These are phyloP conservation scores for Rhizopogon rudus DNA, from an alignment of 768 basidiomycete genomes.

Conservation along the genomic window DNA sequence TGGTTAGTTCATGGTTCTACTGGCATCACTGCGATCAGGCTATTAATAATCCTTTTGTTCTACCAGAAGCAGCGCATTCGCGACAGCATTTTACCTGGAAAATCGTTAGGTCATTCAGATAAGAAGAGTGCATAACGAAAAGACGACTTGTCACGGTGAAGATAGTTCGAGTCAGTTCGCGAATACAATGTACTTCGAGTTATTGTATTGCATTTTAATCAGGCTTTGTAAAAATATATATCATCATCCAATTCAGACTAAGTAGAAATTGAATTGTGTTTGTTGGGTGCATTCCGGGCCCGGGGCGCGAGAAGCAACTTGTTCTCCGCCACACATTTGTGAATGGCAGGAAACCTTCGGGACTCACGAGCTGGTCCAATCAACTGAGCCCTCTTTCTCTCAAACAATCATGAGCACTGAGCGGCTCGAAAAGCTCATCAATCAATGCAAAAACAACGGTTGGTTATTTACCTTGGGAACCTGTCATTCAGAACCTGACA, in stretches of 20 bases:
- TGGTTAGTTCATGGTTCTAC: slow-evolving; percentile 44
- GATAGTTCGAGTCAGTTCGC: not conserved
- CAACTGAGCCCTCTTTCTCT: slow-evolving; percentile 7
- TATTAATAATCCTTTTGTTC: slow-evolving; percentile 4
- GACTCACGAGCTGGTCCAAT: slow-evolving; percentile 11
- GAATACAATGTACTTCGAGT: not conserved
- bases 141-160: not conserved
- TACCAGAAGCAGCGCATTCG: slow-evolving; percentile 84
- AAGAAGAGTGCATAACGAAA: slow-evolving; percentile 28
- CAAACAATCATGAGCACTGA: slow-evolving; percentile 47
- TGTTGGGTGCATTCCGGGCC: not conserved
- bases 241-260: no score
- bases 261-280: not conserved
- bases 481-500: slow-evolving; percentile 5
- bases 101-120: slow-evolving; percentile 88
- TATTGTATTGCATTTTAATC: not conserved
- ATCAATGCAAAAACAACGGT: slow-evolving; percentile 66
- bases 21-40: not conserved
- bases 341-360: slow-evolving; percentile 8
- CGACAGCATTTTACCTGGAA: slow-evolving; percentile 75
- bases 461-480: slow-evolving; percentile 11
- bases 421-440: slow-evolving; percentile 54
- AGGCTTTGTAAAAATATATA: no score
- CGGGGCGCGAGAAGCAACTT: slow-evolving; percentile 1
- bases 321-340: slow-evolving; percentile 18